Conservation (phyloP, 352 stramenopile genomes). For the Phytopythium chamaehyphon region DNA sequence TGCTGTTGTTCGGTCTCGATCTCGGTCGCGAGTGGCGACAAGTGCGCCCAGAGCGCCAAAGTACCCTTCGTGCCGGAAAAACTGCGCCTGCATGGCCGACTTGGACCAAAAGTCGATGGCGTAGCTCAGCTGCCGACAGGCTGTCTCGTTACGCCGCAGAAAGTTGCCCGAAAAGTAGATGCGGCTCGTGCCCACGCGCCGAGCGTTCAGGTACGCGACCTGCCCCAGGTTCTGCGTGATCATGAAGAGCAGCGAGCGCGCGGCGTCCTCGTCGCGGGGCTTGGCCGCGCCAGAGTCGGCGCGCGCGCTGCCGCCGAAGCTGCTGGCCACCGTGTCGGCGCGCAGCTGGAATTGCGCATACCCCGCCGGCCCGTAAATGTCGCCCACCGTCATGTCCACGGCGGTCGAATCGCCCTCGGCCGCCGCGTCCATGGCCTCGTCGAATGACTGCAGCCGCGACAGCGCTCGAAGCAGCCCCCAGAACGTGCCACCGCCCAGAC, state of each 20-base stretch:
- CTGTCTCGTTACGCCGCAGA: constrained; percentile 94
- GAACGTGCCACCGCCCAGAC: constrained; percentile 97
- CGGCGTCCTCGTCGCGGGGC: constrained; percentile 92
- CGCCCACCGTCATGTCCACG: constrained; percentile 96
- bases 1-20: no score
- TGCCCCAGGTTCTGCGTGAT: constrained; percentile 98
- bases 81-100: constrained; percentile 86
- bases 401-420: constrained; percentile 59
- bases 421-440: constrained; percentile 76
- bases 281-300: constrained; percentile 9
- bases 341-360: constrained; percentile 90
- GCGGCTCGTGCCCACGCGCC: constrained; percentile 85
- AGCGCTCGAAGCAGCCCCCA: constrained; percentile 93
- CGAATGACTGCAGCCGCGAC: constrained; percentile 82
- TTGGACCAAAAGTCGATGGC: constrained; percentile 98
- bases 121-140: constrained; percentile 82
- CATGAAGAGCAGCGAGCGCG: constrained; percentile 95
- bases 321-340: constrained; percentile 90
- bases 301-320: constrained; percentile 78
- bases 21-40: constrained; percentile 25
- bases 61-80: constrained; percentile 96
- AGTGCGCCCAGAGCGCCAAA: constrained; percentile 97
- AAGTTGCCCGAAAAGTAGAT: constrained; percentile 98
- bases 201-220: constrained; percentile 95
- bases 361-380: constrained; percentile 95